Evolutionary conservation across 352 stramenopile genomes (phyloP), one percentile per base, ranked within the genome.

Genomic region (Pythium myriotylum): DNA sequence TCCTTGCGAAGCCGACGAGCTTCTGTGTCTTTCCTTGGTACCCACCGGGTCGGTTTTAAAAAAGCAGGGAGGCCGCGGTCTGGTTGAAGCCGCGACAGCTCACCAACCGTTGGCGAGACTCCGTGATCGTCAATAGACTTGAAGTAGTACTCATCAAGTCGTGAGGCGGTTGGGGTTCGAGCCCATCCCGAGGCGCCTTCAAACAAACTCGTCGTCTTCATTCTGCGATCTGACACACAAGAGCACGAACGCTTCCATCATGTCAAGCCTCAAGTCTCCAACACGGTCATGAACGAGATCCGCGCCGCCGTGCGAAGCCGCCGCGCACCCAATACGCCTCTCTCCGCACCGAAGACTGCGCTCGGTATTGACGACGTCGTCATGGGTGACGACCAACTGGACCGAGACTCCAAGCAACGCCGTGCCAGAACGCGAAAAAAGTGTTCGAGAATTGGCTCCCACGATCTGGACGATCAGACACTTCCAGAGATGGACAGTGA

Each of bases 401-500:
- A 40, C 20, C 12, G 12, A 9, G 32, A 29, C 48, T 19, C 32
- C 22, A 52, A 37, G 32, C 27, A 17, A 22, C 29, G 3, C 37
- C 51, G 20, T n/a, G 22, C 39, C 9, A 14, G 16, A 8, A 22
- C 37, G 22, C 48, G 29, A 46, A 59, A 24, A 14, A n/a, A 2
- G 16, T 50, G 8, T 59, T 59, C 24, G 40, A 59, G 23, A 37
- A 35, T 35, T 59, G 51, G 51, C 17, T 59, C n/a, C 23, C 51
- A 50, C 17, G 51, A 59, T 22, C 51, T 59, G 9, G 51, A 59
- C 51, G 51, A 59, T 2, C 51, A 59, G 51, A 59, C 51, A n/a
- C 39, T 59, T 0, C 51, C 51, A 4, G 40, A 48, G 19, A 20
- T 65, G 26, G 58, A 52, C 29, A 54, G 46, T 13, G 49, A 59